Base-by-base conservation (phyloP, 306 rosid genomes). In the Ormosia semicastrata region DNA sequence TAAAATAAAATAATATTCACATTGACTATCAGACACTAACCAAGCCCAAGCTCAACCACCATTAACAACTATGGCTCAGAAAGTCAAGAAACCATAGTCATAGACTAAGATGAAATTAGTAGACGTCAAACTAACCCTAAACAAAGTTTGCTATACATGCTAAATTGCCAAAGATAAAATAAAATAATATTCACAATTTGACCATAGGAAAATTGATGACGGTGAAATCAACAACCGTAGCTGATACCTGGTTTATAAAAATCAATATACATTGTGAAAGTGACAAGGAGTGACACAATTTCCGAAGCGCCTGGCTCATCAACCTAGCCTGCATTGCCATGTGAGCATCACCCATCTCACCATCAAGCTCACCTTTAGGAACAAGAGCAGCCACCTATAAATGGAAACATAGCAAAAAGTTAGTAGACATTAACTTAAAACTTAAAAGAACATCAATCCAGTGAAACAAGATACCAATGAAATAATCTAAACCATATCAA, bases 261-360 rank as follows among this genome's bases (percentile, higher is more conserved):
- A 95, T 80, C 79, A 95, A 87, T 81, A 95, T 52, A 69, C 96
- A 82, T 66, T 90, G 93, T 29, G 97, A 93, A 41, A 86, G 88
- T 73, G 98, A 93, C 75, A 95, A 87, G 49, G 98, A 93, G 88
- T 93, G 99, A 81, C 96, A 89, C 86, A 93, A 79, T 76, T 95
- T 93, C 73, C 98, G 86, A 78, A 95, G 99, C 7, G 98, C 93
- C 90, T 92, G 99, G 85, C 98, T 93, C 98, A 95, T 93, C 88
- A 95, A 82, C 88, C 97, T 90, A 80, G 98, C 99, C 87, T 93
- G 99, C 98, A 93, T 88, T n/a, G 99, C 98, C 93, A 92, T 90
- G 83, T 90, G 98, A 81, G 98, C 97, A 73, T 95, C 99, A 71
- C 94, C 99, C 97, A 93, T 92, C 82, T 89, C 98, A 17, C 98